These are phyloP conservation scores for Fusarium pininemorale DNA, from an alignment of 2,329 filamentous ascomycete species.

Conservation along the genomic window DNA sequence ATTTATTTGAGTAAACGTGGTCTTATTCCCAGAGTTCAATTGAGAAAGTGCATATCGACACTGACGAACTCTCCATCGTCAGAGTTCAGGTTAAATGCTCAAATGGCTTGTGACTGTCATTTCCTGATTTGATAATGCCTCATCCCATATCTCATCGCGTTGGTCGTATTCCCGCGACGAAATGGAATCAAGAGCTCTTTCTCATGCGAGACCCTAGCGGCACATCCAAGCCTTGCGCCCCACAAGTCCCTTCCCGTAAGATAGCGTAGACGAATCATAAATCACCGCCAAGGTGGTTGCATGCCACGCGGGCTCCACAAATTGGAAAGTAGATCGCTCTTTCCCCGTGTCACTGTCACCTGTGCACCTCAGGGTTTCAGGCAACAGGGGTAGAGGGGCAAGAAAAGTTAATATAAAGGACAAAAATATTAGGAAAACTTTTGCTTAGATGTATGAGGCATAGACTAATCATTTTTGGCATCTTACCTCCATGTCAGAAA, in stretches of 20 bases:
- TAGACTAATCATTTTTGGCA: neutral
- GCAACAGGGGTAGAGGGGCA: neutral
- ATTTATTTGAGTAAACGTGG: slow-evolving; percentile 3
- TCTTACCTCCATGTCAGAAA: neutral
- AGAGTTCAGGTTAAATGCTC: neutral
- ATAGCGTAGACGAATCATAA: neutral
- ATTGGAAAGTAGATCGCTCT: slow-evolving; percentile 25
- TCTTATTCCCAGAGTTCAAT: slow-evolving; percentile 1
- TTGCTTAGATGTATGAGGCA: too few species aligned
- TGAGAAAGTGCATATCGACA: neutral
- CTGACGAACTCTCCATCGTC: neutral
- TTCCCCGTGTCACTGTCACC: slow-evolving; percentile 30
- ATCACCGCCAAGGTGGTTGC: neutral
- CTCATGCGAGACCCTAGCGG: slow-evolving; percentile 11
- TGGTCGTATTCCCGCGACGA: slow-evolving; percentile 18
- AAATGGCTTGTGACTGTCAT: neutral
- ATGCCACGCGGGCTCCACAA: slow-evolving; percentile 22
- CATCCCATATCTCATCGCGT: slow-evolving; percentile 1
- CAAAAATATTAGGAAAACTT: too few species aligned
- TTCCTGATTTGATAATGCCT: neutral
- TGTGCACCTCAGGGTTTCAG: neutral
- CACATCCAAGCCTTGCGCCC: slow-evolving; percentile 25
- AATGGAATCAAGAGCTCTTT: neutral
- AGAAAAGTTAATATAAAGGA: neutral
- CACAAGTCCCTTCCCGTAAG: neutral